Percentiles rank a stretch among this genome's conserved stretches.
phyloP scores from a whole-genome alignment of 2,329 filamentous ascomycete genomes.

The Colletotrichum eleusines region DNA sequence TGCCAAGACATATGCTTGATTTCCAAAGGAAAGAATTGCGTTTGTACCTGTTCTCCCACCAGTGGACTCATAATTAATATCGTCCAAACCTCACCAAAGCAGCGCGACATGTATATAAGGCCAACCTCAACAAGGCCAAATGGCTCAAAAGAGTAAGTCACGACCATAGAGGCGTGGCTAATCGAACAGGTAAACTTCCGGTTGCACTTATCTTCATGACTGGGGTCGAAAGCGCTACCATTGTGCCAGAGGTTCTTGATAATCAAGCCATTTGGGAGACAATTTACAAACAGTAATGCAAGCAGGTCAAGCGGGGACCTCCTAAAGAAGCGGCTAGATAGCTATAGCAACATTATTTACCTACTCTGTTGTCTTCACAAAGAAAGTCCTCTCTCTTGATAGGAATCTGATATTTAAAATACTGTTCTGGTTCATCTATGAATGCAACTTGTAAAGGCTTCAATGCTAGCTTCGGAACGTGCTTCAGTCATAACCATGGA shows the following conservation, averaged over 20 bases:
- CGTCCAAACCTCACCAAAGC: too few species aligned
- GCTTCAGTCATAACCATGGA: neutral
- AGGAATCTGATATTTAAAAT: neutral
- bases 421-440: neutral
- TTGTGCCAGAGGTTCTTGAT: slow-evolving; percentile 23
- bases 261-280: rapidly evolving
- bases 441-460: neutral
- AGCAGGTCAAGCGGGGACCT: neutral
- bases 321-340: too few species aligned
- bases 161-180: too few species aligned
- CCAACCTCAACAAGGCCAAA: too few species aligned
- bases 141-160: too few species aligned
- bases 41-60: too few species aligned
- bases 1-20: too few species aligned
- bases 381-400: neutral
- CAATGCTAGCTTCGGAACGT: neutral
- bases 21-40: too few species aligned
- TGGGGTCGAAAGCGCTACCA: slow-evolving; percentile 35
- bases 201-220: too few species aligned
- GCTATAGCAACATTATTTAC: neutral
- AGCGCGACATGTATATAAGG: too few species aligned
- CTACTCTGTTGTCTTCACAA: neutral
- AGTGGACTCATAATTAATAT: too few species aligned
- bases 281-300: rapidly evolving
- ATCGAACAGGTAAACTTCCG: too few species aligned